Conservation (phyloP, 805 yeast genomes). For the Nakazawaea ambrosiae region DNA sequence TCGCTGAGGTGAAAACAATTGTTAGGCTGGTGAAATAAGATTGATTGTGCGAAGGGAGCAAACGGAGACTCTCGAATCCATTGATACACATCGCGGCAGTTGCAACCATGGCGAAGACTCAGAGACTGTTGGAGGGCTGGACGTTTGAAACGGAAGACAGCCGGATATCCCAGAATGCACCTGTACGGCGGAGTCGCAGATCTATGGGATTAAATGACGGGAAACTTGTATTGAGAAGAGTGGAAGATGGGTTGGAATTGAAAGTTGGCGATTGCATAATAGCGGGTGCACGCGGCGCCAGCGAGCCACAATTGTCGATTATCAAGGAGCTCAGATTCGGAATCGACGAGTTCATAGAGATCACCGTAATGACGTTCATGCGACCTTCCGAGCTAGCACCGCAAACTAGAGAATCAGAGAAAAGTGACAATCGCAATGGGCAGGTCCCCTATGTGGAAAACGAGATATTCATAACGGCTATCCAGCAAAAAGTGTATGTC, state of each 20-base stretch:
- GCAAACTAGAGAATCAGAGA: constrained; percentile 19
- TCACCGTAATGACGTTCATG: constrained; percentile 43
- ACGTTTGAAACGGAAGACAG: constrained; percentile 13
- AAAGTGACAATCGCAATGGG: too few relatives aligned
- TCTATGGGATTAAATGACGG: background rate
- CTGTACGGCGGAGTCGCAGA: constrained; percentile 5
- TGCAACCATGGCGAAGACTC: constrained; percentile 22
- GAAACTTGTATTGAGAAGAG: constrained; percentile 29
- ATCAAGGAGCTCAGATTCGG: constrained; percentile 48
- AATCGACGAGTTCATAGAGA: constrained; percentile 37
- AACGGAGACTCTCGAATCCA: too few relatives aligned
- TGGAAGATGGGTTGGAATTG: constrained; percentile 39
- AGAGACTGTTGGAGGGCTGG: constrained; percentile 30
- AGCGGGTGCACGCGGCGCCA: constrained; percentile 26
- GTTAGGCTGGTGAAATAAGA: too few relatives aligned
- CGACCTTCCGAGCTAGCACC: constrained; percentile 31
- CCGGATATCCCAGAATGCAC: background rate
- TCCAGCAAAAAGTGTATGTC: constrained; percentile 35
- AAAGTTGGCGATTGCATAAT: constrained; percentile 48
- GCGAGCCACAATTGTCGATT: constrained; percentile 34
- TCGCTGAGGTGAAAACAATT: too few relatives aligned
- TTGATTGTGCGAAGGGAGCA: too few relatives aligned
- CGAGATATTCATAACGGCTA: constrained; percentile 53
- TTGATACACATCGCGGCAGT: too few relatives aligned
- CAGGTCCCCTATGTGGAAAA: constrained; percentile 24